phyloP scores from a whole-genome alignment of 352 stramenopile genomes.

The Phytophthora pseudosyringae region DNA sequence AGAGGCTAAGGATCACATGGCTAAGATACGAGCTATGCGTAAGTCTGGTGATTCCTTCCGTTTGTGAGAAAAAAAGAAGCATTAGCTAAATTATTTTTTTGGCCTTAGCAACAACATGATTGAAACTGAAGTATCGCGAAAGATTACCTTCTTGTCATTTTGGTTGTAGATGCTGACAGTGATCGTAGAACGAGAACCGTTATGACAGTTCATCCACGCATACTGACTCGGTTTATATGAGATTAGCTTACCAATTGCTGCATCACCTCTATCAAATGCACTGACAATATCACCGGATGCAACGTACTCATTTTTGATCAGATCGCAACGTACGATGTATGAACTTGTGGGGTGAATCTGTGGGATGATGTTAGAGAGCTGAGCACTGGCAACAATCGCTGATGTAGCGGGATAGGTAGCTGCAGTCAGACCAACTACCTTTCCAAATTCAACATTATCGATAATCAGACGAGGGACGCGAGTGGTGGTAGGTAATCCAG shows the following conservation, averaged over 20 bases:
- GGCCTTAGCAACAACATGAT: slow-evolving; percentile 17
- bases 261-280: slow-evolving; percentile 19
- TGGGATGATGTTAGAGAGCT: slow-evolving; percentile 22
- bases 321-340: slow-evolving; percentile 26
- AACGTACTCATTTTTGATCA: slow-evolving; percentile 30
- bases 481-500: slow-evolving; percentile 16
- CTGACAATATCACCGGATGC: slow-evolving; percentile 17
- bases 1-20: slow-evolving; percentile 16
- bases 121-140: background rate
- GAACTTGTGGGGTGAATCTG: slow-evolving; percentile 4
- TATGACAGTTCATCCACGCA: slow-evolving; percentile 20
- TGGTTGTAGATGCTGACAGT: background rate
- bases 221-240: slow-evolving; percentile 17
- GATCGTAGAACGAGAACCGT: slow-evolving; percentile 20
- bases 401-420: slow-evolving; percentile 18
- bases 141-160: too few species aligned
- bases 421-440: slow-evolving; percentile 13
- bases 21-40: background rate
- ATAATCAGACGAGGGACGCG: slow-evolving; percentile 25
- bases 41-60: too few species aligned
- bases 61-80: slow-evolving; percentile 10
- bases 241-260: slow-evolving; percentile 14
- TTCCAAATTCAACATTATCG: slow-evolving; percentile 26
- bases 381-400: slow-evolving; percentile 3
- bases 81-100: slow-evolving; percentile 1